Percentiles rank a stretch among this genome's conserved stretches.
These are phyloP conservation scores for Silene uniflora DNA, from an alignment of 148 eudicot species.

Conservation along the genomic window DNA sequence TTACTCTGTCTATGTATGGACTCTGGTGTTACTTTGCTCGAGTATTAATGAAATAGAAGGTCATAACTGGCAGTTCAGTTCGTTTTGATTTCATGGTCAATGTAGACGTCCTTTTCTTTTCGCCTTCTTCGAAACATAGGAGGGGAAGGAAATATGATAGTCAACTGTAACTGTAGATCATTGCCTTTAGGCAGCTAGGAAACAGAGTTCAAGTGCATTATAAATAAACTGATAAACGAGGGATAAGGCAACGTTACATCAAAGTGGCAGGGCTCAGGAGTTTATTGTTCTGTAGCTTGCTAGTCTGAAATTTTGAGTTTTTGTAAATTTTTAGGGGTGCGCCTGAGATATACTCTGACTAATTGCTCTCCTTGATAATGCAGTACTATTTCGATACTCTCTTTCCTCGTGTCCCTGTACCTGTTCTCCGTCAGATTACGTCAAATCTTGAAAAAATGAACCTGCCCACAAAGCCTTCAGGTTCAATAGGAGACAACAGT, in stretches of 20 bases:
- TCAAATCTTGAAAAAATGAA: slow-evolving; percentile 79
- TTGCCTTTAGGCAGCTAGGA: background rate
- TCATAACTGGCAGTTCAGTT: background rate
- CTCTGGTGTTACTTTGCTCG: background rate
- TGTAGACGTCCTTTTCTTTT: background rate
- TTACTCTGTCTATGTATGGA: background rate
- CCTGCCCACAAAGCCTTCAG: slow-evolving; percentile 69
- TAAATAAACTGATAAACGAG: background rate
- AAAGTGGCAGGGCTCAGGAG: slow-evolving; percentile 8
- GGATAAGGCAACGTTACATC: background rate
- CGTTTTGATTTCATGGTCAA: background rate
- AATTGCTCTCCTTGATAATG: slow-evolving; percentile 22
- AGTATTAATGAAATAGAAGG: background rate
- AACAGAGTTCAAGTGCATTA: background rate
- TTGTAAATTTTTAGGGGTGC: background rate
- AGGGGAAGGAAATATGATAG: background rate
- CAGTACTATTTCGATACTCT: slow-evolving; percentile 98
- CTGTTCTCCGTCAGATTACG: slow-evolving; percentile 59
- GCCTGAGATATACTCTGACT: background rate
- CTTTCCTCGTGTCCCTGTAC: slow-evolving; percentile 87
- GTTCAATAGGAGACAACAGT: slow-evolving; percentile 73
- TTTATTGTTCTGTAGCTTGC: slow-evolving; percentile 3
- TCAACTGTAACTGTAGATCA: slow-evolving; percentile 4
- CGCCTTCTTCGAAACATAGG: background rate
- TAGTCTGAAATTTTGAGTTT: background rate